phyloP scores from a whole-genome alignment of 2,329 filamentous ascomycete species.

The Colletotrichum orbiculare region DNA sequence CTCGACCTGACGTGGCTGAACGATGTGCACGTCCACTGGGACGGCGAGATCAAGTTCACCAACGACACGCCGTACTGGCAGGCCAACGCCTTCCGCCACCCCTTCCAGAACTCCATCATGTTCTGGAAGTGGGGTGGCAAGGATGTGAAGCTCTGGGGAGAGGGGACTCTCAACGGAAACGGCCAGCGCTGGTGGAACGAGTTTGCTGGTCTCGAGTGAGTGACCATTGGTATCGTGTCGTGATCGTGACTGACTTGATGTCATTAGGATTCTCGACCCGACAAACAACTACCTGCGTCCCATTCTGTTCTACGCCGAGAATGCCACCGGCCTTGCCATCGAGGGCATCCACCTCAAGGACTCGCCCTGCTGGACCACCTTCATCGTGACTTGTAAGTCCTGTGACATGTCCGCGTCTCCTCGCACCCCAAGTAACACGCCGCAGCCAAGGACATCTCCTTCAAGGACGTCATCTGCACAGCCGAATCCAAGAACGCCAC shows the following conservation, averaged over 20 bases:
- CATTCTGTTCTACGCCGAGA: conserved; percentile 69
- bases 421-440: not conserved
- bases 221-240: not conserved
- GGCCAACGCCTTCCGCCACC: conserved; percentile 68
- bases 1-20: conserved; percentile 71
- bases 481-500: conserved; percentile 69
- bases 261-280: conserved; percentile 54
- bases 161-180: conserved; percentile 70
- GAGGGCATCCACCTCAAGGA: conserved; percentile 69
- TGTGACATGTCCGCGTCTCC: too few species aligned
- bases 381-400: conserved; percentile 63
- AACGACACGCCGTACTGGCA: conserved; percentile 77
- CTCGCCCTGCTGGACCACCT: conserved; percentile 72
- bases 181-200: conserved; percentile 71
- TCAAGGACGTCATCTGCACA: conserved; percentile 65
- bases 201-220: conserved; percentile 55
- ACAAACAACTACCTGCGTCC: conserved; percentile 66
- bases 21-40: conserved; percentile 67
- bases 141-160: conserved; percentile 71
- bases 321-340: conserved; percentile 67
- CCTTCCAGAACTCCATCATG: conserved; percentile 73
- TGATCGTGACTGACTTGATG: not conserved
- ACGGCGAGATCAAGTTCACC: conserved; percentile 57
- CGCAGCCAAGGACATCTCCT: conserved; percentile 59
- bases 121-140: conserved; percentile 76